Base-by-base conservation (phyloP, 2,329 filamentous ascomycete species). In the Acrodontium crateriforme region DNA sequence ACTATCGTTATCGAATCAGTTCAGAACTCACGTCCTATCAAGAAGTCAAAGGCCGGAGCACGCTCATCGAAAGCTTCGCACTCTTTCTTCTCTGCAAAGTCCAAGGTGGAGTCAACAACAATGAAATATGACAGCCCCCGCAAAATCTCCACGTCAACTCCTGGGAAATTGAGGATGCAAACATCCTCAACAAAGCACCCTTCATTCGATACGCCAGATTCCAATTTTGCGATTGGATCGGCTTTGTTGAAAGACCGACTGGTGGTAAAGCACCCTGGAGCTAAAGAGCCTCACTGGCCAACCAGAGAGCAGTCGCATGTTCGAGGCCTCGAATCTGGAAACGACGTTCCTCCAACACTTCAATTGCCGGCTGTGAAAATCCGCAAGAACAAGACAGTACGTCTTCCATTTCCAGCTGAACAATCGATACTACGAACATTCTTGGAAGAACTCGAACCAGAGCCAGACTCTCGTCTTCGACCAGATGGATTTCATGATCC, bases 221-320 rank as follows among this genome's bases (percentile, higher is more conserved):
- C 32, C 10, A 34, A 34, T 8, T 36, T 36, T 22, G 25, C 36
- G n/a, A 32, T 41, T 17, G 40, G 36, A 9, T 50, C 47, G 10
- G 41, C 38, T 5, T 29, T 49, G 16, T 35, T 50, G n/a, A 47
- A 41, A 28, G 49, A 50, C 27, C 37, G 50, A 16, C 33, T 52
- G 22, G 39, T 44, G 43, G 28, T 71, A 4, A 81, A 71, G 42
- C 62, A 77, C n/a, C 71, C 74, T 0, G 79, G 78, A 2, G 63
- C 74, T 6, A 58, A 62, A 36, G 63, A 79, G 29, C 69, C 80
- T 3, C 61, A 71, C n/a, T 89, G 80, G 76, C 81, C 81, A 19
- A 66, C 69, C 26, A 63, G 65, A 37, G 76, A 62, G 5, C 71
- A 71, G 47, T 55, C 63, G 1, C 78, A 83, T 49, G 55, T 84